These are phyloP conservation scores for Sclerotinia glacialis DNA, from an alignment of 2,329 filamentous ascomycete species.

Conservation along the genomic window DNA sequence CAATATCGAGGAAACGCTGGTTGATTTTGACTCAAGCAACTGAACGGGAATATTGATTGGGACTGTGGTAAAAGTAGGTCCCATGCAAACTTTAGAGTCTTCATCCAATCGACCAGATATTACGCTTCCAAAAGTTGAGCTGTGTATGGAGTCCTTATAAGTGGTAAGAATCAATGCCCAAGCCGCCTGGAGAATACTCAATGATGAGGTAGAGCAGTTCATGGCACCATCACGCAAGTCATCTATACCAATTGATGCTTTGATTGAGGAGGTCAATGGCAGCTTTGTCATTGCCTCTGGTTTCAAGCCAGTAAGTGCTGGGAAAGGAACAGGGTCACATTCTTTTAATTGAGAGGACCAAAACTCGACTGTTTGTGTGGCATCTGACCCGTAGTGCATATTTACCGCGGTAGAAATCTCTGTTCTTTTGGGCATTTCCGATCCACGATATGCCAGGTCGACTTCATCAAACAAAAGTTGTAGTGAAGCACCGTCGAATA, in stretches of 20 bases:
- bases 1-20: background rate
- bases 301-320: constrained; percentile 2
- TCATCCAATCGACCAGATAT: constrained; percentile 15
- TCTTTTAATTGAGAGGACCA: constrained; percentile 8
- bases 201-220: constrained; percentile 7
- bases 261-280: background rate
- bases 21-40: background rate
- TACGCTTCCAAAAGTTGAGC: constrained; percentile 12
- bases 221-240: constrained; percentile 3
- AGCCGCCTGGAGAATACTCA: constrained; percentile 13
- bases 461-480: constrained; percentile 17
- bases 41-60: constrained; percentile 8
- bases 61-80: constrained; percentile 13
- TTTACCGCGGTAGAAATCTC: constrained; percentile 2
- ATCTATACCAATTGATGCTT: background rate
- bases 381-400: constrained; percentile 1
- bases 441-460: background rate
- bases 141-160: constrained; percentile 9
- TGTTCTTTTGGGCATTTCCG: background rate
- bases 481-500: constrained; percentile 8
- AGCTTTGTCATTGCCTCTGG: background rate
- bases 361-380: background rate
- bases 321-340: constrained; percentile 14
- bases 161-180: constrained; percentile 15
- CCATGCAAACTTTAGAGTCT: constrained; percentile 10